A percentile compares a stretch with the other conserved stretches of the same genome.
These are phyloP conservation scores for Pleurotus giganteus DNA, from an alignment of 768 basidiomycete species.

Conservation along the genomic window DNA sequence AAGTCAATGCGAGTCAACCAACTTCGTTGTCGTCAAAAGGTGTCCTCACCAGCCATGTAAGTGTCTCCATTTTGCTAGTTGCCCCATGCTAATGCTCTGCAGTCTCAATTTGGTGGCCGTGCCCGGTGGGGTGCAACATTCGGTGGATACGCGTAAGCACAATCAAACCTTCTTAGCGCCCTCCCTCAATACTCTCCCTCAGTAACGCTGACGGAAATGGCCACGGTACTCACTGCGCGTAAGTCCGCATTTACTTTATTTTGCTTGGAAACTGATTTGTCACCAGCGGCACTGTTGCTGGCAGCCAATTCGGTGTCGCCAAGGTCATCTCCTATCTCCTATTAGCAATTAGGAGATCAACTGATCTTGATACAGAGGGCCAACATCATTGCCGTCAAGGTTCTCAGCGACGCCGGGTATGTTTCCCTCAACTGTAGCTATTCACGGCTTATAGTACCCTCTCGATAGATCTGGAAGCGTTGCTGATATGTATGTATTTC, in stretches of 20 bases:
- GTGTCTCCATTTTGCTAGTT: background rate
- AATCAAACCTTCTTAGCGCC: no score
- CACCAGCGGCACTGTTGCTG: conserved; percentile 31
- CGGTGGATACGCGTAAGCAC: conserved; percentile 20
- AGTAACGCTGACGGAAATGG: conserved; percentile 34
- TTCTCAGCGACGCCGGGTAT: conserved; percentile 33
- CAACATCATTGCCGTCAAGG: conserved; percentile 39
- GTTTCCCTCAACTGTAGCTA: background rate
- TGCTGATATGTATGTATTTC: conserved; percentile 23
- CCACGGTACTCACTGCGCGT: conserved; percentile 44
- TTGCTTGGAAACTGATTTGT: background rate
- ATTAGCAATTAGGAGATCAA: background rate
- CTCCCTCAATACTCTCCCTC: no score
- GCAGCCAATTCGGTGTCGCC: conserved; percentile 32
- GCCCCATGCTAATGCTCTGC: background rate
- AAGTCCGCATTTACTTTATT: conserved; percentile 8
- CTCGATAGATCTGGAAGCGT: conserved; percentile 10
- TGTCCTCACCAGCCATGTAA: conserved; percentile 21
- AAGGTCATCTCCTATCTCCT: conserved; percentile 13
- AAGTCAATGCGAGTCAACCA: background rate
- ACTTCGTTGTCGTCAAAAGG: conserved; percentile 13
- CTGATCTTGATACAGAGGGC: conserved; percentile 13
- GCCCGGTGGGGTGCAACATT: conserved; percentile 39
- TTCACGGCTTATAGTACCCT: background rate
- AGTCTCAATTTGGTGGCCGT: conserved; percentile 40